Conservation (phyloP, 2,329 filamentous ascomycete genomes). For the Ceratocystis huliohia region DNA sequence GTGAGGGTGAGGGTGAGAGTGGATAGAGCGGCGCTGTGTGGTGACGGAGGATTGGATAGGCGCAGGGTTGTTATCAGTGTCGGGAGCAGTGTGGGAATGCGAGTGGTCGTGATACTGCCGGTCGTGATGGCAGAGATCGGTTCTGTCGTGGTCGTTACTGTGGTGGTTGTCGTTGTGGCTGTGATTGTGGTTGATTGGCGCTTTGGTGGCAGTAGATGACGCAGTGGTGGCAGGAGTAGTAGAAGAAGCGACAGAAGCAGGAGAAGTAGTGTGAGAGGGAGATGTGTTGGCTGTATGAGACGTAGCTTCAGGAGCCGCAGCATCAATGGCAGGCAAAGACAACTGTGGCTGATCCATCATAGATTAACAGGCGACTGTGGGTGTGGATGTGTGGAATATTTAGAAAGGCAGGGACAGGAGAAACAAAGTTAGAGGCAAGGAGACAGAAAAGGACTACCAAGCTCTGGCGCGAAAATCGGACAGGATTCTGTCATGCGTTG, state of each 20-base stretch:
- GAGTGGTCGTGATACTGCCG: background rate
- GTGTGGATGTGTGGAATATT: constrained; percentile 1
- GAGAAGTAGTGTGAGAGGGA: background rate
- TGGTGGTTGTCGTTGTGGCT: background rate
- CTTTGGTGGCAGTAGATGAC: constrained; percentile 4
- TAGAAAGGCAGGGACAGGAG: background rate
- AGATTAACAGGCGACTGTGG: background rate
- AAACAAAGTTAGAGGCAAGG: constrained; percentile 6
- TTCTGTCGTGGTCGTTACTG: background rate
- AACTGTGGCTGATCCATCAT: constrained; percentile 6
- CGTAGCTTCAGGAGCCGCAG: constrained; percentile 7
- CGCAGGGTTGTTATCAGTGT: too few relatives aligned
- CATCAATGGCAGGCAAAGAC: background rate
- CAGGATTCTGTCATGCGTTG: constrained; percentile 20
- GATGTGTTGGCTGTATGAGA: background rate
- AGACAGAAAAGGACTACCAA: constrained; percentile 7
- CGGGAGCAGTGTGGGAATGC: background rate
- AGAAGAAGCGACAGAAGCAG: background rate
- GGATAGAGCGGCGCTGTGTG: too few relatives aligned
- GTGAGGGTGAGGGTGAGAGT: background rate
- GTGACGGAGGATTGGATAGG: too few relatives aligned
- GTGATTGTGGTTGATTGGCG: background rate
- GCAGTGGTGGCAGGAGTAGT: constrained; percentile 7
- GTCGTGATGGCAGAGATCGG: background rate
- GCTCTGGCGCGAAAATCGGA: constrained; percentile 19